Conservation (phyloP, 305 asterid species). For the Solanum chacoense region DNA sequence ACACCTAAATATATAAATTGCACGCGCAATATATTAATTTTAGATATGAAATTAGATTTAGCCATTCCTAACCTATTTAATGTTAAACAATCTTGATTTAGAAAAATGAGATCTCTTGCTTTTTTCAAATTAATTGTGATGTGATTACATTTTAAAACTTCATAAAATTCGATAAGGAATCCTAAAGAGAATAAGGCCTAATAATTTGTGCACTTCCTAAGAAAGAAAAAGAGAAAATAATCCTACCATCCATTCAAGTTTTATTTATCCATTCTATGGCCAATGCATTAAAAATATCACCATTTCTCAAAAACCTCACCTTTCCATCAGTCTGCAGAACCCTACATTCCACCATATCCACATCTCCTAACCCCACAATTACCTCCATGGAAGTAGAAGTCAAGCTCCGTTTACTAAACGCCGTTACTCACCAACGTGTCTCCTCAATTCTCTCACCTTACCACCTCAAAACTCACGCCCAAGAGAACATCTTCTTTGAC, state of each 20-base stretch:
- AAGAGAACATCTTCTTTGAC: slow-evolving; percentile 83
- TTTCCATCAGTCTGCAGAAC: neutral
- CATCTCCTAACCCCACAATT: neutral
- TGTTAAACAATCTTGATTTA: neutral
- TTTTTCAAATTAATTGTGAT: neutral
- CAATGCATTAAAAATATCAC: no score
- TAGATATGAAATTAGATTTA: neutral
- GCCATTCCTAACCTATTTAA: neutral
- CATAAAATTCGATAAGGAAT: neutral
- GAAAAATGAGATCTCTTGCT: neutral
- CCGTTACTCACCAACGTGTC: slow-evolving; percentile 57
- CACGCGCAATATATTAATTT: no score
- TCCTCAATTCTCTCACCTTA: slow-evolving; percentile 45
- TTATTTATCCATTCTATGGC: neutral
- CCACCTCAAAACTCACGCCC: slow-evolving; percentile 60
- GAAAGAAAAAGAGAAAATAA: neutral
- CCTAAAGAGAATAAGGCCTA: neutral
- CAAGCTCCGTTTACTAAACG: slow-evolving; percentile 61
- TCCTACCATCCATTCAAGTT: neutral
- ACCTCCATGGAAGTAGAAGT: slow-evolving; percentile 76
- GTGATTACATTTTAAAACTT: neutral
- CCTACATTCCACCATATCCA: neutral
- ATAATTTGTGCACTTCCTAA: neutral
- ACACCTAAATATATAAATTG: no score
- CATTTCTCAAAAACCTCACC: neutral